phyloP scores from a whole-genome alignment of 2,329 filamentous ascomycete genomes.

The Claviceps sp. region DNA sequence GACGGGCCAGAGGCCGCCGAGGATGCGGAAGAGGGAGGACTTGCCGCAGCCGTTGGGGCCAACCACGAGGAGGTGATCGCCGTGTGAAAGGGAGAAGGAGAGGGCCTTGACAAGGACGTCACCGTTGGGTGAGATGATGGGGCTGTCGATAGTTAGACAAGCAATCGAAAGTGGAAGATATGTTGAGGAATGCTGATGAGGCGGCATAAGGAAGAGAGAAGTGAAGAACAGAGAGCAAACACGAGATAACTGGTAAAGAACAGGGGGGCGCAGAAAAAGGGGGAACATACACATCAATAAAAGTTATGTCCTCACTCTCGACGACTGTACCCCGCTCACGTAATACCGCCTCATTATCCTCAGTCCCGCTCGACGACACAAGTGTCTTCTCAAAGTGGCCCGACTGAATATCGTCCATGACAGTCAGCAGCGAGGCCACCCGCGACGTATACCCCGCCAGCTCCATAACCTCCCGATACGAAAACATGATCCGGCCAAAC shows the following conservation, averaged over 20 bases:
- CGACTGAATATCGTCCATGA: conserved; percentile 84
- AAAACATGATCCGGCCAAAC: conserved; percentile 93
- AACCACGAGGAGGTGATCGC: conserved; percentile 86
- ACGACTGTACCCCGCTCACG: conserved; percentile 68
- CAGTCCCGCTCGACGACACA: conserved; percentile 73
- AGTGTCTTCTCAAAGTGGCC: conserved; percentile 95
- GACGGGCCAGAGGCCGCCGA: conserved; percentile 93
- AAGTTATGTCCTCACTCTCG: conserved; percentile 74
- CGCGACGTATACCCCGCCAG: conserved; percentile 89
- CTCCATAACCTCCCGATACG: conserved; percentile 94
- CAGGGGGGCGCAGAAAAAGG: background rate
- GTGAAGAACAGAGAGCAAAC: too few species aligned
- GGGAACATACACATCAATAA: conserved; percentile 56
- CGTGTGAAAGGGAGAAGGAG: conserved; percentile 73
- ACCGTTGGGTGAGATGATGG: conserved; percentile 93
- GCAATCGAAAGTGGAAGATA: background rate
- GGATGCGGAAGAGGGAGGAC: conserved; percentile 87
- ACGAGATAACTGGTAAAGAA: too few species aligned
- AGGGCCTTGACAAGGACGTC: conserved; percentile 79
- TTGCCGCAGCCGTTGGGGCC: conserved; percentile 97
- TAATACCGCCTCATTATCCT: conserved; percentile 72
- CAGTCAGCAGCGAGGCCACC: conserved; percentile 77
- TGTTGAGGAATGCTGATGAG: too few species aligned
- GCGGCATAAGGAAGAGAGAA: too few species aligned
- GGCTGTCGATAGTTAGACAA: conserved; percentile 26